Percentiles rank a stretch among this genome's conserved stretches.
Evolutionary conservation across 768 basidiomycete species (phyloP).

Genomic region (Mrakia frigida): DNA sequence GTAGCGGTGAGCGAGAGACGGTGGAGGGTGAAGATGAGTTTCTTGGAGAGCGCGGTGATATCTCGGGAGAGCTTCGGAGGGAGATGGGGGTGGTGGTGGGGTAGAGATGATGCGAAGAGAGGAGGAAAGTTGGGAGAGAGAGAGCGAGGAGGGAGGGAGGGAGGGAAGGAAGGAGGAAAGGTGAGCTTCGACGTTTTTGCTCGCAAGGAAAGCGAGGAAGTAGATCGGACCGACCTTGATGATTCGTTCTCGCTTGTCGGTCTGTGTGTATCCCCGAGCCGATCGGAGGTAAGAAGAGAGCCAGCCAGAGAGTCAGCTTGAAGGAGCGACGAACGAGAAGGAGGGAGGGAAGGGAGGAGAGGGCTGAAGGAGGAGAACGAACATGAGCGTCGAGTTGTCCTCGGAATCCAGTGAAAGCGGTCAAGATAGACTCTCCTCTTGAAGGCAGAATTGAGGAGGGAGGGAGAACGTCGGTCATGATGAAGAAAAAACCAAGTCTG

Average conservation of each 20-base stretch:
- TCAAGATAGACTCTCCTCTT: constrained; percentile 30
- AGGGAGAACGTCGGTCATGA: neutral
- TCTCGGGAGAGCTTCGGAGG: no score
- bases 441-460: neutral
- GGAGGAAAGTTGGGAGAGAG: no score
- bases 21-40: neutral
- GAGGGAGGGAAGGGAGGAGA: neutral
- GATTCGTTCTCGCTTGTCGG: constrained; percentile 77
- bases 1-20: constrained; percentile 33
- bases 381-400: constrained; percentile 57
- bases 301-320: no score
- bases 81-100: no score
- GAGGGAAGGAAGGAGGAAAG: neutral
- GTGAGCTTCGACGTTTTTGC: neutral
- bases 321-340: neutral
- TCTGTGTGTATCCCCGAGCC: constrained; percentile 41
- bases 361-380: no score
- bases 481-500: neutral
- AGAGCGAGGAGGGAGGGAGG: no score
- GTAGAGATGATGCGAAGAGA: no score
- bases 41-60: neutral
- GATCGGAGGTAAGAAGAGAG: neutral
- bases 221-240: constrained; percentile 57
- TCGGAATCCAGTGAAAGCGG: constrained; percentile 60
- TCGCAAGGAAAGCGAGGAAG: neutral